phyloP scores from a whole-genome alignment of 1,284 basidiomycete genomes.

The Ustilago xerochloae region DNA sequence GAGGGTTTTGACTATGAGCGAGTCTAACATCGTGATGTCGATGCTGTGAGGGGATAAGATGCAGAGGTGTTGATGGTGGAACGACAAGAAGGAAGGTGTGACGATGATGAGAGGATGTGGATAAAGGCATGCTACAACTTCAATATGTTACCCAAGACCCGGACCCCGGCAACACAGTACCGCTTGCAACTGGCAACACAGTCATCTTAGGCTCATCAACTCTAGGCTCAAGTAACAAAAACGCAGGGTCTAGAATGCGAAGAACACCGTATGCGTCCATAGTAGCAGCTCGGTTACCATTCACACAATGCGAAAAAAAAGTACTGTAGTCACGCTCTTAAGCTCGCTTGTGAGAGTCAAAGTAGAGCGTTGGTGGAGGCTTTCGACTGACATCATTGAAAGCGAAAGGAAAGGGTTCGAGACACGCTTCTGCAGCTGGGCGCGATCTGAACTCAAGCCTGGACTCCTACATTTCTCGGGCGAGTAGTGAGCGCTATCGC shows the following conservation, averaged over 20 bases:
- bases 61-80: not conserved
- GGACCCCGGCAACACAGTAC: not conserved
- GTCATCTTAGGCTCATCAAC: not conserved
- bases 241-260: slow-evolving; percentile 8
- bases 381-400: not conserved
- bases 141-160: too few relatives aligned
- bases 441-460: not conserved
- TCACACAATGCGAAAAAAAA: too few relatives aligned
- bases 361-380: not conserved
- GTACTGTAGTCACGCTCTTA: not conserved
- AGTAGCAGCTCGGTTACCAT: not conserved
- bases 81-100: not conserved
- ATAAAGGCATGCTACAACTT: too few relatives aligned
- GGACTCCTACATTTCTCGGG: not conserved
- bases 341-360: not conserved
- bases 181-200: too few relatives aligned
- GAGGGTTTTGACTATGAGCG: slow-evolving; percentile 29
- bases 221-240: not conserved
- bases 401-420: not conserved
- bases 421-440: not conserved
- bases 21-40: slow-evolving; percentile 21
- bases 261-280: not conserved
- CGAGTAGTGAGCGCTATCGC: not conserved
- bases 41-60: not conserved
- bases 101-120: too few relatives aligned